These are phyloP conservation scores for Begonia fuchsioides DNA, from an alignment of 306 rosid species.

Conservation along the genomic window DNA sequence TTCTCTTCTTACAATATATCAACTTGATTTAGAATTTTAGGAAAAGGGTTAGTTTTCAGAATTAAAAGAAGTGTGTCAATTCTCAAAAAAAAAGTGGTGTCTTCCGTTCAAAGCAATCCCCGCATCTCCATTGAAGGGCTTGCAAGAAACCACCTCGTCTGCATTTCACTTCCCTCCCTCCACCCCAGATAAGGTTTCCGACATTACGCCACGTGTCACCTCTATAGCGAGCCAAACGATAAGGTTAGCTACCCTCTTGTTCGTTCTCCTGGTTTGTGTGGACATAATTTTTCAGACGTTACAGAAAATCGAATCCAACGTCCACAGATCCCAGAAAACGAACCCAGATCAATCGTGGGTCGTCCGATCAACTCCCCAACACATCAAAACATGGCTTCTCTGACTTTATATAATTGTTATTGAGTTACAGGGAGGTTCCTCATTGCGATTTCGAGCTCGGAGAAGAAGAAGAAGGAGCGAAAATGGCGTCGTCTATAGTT, in stretches of 20 bases:
- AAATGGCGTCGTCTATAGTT: conserved; percentile 52
- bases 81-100: too few relatives aligned
- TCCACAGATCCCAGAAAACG: not conserved
- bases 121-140: not conserved
- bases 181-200: not conserved
- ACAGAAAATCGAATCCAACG: not conserved
- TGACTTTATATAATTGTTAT: not conserved
- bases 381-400: not conserved
- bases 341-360: not conserved
- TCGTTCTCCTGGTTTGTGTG: not conserved
- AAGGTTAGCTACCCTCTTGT: not conserved
- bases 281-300: not conserved
- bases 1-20: too few relatives aligned
- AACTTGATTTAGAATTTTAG: too few relatives aligned
- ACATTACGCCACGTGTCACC: not conserved
- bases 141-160: not conserved
- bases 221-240: not conserved
- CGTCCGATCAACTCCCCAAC: not conserved
- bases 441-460: not conserved
- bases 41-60: too few relatives aligned
- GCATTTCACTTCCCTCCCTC: not conserved
- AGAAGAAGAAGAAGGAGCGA: not conserved
- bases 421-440: not conserved
- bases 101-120: not conserved
- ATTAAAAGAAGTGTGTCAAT: too few relatives aligned